Conservation (phyloP, 129 eudicot species). For the Saposhnikovia divaricata region DNA sequence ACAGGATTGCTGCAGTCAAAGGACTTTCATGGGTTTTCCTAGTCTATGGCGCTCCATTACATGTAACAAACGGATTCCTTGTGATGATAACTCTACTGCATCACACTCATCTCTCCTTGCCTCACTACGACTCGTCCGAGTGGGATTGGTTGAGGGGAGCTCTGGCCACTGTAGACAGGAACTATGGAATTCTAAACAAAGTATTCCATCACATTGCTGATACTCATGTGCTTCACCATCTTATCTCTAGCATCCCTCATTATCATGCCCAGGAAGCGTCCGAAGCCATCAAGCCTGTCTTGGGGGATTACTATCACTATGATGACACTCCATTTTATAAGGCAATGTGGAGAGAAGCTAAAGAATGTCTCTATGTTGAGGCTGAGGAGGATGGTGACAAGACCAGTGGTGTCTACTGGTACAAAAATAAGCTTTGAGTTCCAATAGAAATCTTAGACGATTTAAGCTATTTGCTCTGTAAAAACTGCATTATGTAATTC, state of each 20-base stretch:
- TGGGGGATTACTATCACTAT: conserved; percentile 1
- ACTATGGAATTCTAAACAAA: neutral
- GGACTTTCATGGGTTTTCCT: conserved; percentile 1
- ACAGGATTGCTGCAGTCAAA: neutral
- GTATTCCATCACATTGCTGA: neutral
- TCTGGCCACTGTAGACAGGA: neutral
- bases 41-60: conserved; percentile 3
- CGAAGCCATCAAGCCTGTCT: conserved; percentile 6
- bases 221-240: conserved; percentile 6
- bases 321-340: conserved; percentile 1
- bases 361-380: neutral
- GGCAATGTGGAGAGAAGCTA: conserved; percentile 8
- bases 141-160: conserved; percentile 12
- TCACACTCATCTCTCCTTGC: conserved; percentile 9
- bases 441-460: neutral
- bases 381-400: conserved; percentile 2
- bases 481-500: neutral
- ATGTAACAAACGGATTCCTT: neutral
- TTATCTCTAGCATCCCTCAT: conserved; percentile 8
- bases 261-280: conserved; percentile 1
- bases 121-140: conserved; percentile 3
- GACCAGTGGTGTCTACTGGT: conserved; percentile 4
- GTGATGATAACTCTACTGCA: conserved; percentile 1
- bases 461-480: neutral
- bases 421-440: conserved; percentile 5